Evolutionary conservation across 108 stramenopile genomes (phyloP), one percentile per base, ranked within the genome.

Genomic region (Mediolabrus comicus): DNA sequence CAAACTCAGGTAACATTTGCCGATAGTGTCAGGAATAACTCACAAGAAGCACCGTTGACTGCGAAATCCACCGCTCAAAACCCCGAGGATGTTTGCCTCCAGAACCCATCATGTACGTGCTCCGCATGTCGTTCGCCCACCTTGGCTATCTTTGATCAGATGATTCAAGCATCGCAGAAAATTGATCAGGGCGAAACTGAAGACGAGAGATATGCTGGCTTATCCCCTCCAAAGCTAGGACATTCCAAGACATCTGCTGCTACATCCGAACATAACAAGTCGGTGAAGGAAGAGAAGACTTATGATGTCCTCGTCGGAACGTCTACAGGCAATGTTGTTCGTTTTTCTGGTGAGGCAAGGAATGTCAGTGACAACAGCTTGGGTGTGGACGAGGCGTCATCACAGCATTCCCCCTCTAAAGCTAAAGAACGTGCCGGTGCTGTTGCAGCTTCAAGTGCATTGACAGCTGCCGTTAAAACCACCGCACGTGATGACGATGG

Each of bases 121-220:
- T 59, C 54, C 25, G 59, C 63, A 11, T 78, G 63, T 25, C 69
- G 63, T 12, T 65, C 63, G 2, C 77, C 77, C 28, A 78, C 77
- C 53, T 65, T 78, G 16, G 77, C 77, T 59, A 78, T 78, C 58
- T 78, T 78, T 41, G 77, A 78, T 12, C 77, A 78, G 65, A 78
- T 78, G 77, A 61, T 78, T 24, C 64, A 78, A 38, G 77, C 77
- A 1, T 78, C 77, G 3, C 69, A 78, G 7, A 66, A 56, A 38
- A n/a, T 66, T 25, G 77, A 69, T 10, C 38, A 57, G 12, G 77
- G 60, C 5, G 62, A 67, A 54, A 34, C 36, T 34, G 19, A 4
- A 24, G 25, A 64, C 13, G 52, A 17, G 27, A 67, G 53, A 27
- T 75, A 69, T 59, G 61, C 75, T 8, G 67, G 67, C 22, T 29